These are phyloP conservation scores for Cenococcum geophilum DNA, from an alignment of 495 filamentous ascomycete genomes.

Conservation along the genomic window DNA sequence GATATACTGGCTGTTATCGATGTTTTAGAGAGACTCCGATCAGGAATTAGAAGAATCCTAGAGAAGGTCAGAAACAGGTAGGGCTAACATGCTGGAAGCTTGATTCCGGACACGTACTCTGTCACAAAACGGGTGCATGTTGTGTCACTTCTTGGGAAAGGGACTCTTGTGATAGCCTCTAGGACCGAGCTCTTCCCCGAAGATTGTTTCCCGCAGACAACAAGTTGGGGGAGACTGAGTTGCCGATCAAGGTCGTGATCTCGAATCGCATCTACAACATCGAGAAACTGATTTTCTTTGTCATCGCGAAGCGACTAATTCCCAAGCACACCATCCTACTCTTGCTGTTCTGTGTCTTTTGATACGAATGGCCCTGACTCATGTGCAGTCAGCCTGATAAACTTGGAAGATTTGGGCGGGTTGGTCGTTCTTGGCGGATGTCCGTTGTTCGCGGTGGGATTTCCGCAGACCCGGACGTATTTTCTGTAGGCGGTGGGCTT, in stretches of 20 bases:
- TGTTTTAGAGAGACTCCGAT: not conserved
- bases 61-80: not conserved
- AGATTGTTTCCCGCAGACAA: slow-evolving; percentile 13
- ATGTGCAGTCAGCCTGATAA: too few relatives aligned
- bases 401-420: too few relatives aligned
- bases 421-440: too few relatives aligned
- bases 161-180: slow-evolving; percentile 5
- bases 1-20: not conserved
- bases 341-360: too few relatives aligned
- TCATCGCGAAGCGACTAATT: not conserved
- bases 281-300: not conserved
- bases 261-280: not conserved
- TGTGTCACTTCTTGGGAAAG: slow-evolving; percentile 3
- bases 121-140: slow-evolving; percentile 12
- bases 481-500: too few relatives aligned
- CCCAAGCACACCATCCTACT: too few relatives aligned
- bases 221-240: slow-evolving; percentile 9
- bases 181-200: slow-evolving; percentile 12
- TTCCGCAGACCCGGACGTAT: too few relatives aligned
- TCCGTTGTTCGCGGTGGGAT: too few relatives aligned
- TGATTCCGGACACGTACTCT: not conserved
- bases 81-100: not conserved
- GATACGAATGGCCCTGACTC: too few relatives aligned
- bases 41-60: slow-evolving; percentile 4
- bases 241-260: not conserved